Evolutionary conservation across 2,329 filamentous ascomycete genomes (phyloP).

Genomic region (Alternaria ethzedia): DNA sequence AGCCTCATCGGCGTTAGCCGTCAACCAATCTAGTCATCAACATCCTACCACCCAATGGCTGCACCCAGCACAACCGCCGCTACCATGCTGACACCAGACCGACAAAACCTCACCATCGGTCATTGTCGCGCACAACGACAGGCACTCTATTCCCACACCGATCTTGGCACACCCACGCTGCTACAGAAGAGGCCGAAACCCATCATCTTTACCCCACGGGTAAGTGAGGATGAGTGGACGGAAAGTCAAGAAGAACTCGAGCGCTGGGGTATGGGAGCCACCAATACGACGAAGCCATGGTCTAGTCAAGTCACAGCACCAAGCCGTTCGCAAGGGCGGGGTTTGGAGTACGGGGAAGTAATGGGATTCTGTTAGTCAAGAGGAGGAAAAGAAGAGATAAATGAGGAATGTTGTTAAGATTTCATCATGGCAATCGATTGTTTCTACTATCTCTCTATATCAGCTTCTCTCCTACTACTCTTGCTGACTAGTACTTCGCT

Average conservation of each 20-base stretch:
- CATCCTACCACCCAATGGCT: neutral
- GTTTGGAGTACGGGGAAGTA: neutral
- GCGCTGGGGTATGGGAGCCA: slow-evolving; percentile 11
- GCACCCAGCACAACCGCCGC: neutral
- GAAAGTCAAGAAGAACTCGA: slow-evolving; percentile 13
- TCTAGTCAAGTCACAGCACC: neutral
- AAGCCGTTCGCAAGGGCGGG: neutral
- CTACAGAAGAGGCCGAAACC: neutral
- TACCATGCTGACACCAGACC: slow-evolving; percentile 1
- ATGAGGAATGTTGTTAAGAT: neutral
- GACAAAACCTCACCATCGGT: slow-evolving; percentile 12
- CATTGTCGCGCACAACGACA: slow-evolving; percentile 17
- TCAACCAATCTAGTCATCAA: neutral
- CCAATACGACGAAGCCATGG: neutral
- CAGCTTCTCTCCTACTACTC: no score
- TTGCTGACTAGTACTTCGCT: no score
- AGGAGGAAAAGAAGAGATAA: neutral
- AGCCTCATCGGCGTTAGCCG: neutral
- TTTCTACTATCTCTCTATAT: no score
- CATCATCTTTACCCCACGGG: neutral
- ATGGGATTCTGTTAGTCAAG: neutral
- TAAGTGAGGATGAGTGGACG: slow-evolving; percentile 7
- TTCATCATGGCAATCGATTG: neutral
- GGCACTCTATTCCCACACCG: slow-evolving; percentile 6
- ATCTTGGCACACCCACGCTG: neutral